These are phyloP conservation scores for Helminthosporium solani DNA, from an alignment of 2,329 filamentous ascomycete genomes.

Conservation along the genomic window DNA sequence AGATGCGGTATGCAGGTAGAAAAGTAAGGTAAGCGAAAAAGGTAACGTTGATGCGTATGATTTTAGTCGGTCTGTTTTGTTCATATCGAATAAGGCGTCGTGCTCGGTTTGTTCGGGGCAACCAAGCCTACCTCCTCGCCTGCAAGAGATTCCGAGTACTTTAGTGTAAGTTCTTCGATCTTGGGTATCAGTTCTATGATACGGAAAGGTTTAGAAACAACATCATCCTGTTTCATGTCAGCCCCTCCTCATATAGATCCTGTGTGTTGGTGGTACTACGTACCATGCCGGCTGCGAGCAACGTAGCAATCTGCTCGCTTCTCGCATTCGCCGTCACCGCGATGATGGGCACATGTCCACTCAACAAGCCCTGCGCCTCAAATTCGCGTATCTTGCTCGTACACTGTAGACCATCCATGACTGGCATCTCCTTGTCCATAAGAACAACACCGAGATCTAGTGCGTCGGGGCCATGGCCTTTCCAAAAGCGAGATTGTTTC, in stretches of 20 bases:
- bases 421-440: constrained; percentile 46
- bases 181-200: constrained; percentile 53
- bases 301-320: constrained; percentile 43
- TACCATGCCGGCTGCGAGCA: constrained; percentile 42
- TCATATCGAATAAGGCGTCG: constrained; percentile 11
- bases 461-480: constrained; percentile 25
- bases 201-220: constrained; percentile 54
- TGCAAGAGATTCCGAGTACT: constrained; percentile 11
- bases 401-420: constrained; percentile 45
- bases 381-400: constrained; percentile 41
- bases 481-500: constrained; percentile 47
- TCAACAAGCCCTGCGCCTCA: constrained; percentile 37
- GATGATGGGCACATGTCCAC: constrained; percentile 43
- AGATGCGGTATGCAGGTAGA: too few relatives aligned
- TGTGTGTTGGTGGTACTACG: constrained; percentile 1
- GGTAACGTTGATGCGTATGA: too few relatives aligned
- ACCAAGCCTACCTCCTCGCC: constrained; percentile 3
- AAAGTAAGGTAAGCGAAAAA: too few relatives aligned
- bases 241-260: background rate
- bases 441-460: constrained; percentile 36
- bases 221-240: constrained; percentile 45
- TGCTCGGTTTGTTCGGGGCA: constrained; percentile 6
- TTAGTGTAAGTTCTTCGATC: constrained; percentile 49
- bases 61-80: too few relatives aligned
- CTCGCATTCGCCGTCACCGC: constrained; percentile 46